Base-by-base conservation (phyloP, 2,329 filamentous ascomycete genomes). In the Hypomyces perniciosus region DNA sequence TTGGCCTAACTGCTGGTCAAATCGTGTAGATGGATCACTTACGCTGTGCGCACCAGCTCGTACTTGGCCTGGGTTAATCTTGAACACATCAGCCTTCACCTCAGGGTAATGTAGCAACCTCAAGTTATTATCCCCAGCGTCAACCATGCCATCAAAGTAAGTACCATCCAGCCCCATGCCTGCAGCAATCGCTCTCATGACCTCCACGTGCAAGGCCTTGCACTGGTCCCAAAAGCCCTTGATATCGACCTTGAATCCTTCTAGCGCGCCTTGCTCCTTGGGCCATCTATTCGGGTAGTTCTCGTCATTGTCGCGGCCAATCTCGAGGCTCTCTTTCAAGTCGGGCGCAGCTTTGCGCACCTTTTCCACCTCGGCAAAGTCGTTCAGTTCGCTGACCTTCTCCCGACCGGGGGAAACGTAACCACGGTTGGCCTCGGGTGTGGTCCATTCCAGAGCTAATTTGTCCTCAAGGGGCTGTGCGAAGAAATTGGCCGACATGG, bases 131-230 rank as follows among this genome's bases (percentile, higher is more conserved):
- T 88, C 84, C 2, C 83, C 83, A 1, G 72, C 79, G 59, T 86
- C 80, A 0, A 89, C 84, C 62, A 80, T 95, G 4, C 65, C 60
- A 60, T 96, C 89, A 61, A 96, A 96, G 75, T 85, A 95, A 4
- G 60, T 61, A 61, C 84, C 78, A 0, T 83, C 78, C 12, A 93
- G 72, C 0, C 79, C 84, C 80, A 95, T 83, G 0, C 86, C 90
- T n/a, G 92, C 71, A 0, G 88, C 89, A 55, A 95, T 88, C 7
- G 89, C 88, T 4, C 85, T 76, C 89, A 95, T 95, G 20, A 95
- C 79, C 56, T 90, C 75, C 29, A 81, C 73, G 66, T 96, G 87
- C 50, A 96, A 67, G 10, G 71, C 65, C 65, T 90, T 88, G 68
- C 90, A 95, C 54, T 76, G 75, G n/a, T 76, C 76, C 58, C 86